Evolutionary conservation across 352 stramenopile species (phyloP).

Genomic region (Phytophthora aleatoria): DNA sequence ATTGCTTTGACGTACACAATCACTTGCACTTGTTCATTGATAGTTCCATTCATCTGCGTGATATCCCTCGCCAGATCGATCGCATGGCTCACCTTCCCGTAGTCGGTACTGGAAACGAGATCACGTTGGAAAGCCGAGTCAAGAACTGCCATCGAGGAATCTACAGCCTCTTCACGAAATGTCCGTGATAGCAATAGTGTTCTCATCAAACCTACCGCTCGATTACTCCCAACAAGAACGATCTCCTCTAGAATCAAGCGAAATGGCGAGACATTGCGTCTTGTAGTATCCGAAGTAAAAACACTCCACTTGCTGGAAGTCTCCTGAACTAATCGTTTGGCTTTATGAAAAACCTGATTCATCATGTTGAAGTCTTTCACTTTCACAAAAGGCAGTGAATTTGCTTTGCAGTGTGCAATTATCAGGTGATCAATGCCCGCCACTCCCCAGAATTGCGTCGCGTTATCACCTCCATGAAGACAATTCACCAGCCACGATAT

Average conservation of each 20-base stretch:
- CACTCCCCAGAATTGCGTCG: conserved; percentile 39
- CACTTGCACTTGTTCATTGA: conserved; percentile 38
- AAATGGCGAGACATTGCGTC: conserved; percentile 38
- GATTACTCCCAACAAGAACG: conserved; percentile 16
- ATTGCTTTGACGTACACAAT: conserved; percentile 36
- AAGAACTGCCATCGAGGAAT: not conserved
- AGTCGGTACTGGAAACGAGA: conserved; percentile 33
- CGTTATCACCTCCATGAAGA: conserved; percentile 39
- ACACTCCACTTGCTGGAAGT: conserved; percentile 15
- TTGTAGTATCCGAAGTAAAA: conserved; percentile 7
- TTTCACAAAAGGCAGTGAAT: conserved; percentile 43
- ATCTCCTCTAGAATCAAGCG: conserved; percentile 40
- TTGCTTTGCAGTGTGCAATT: conserved; percentile 34
- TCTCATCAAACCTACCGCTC: conserved; percentile 28
- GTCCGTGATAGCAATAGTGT: conserved; percentile 27
- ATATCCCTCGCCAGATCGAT: conserved; percentile 43
- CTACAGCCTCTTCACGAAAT: conserved; percentile 31
- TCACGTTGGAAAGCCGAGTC: conserved; percentile 28
- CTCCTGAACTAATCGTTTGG: conserved; percentile 1
- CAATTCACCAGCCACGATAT: conserved; percentile 45
- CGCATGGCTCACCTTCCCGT: conserved; percentile 37
- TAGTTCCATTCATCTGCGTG: conserved; percentile 41
- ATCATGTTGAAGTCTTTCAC: conserved; percentile 42
- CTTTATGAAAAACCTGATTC: conserved; percentile 29
- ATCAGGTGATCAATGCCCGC: conserved; percentile 31